Base-by-base conservation (phyloP, 1,139 yeast genomes). In the Torulaspora globosa region DNA sequence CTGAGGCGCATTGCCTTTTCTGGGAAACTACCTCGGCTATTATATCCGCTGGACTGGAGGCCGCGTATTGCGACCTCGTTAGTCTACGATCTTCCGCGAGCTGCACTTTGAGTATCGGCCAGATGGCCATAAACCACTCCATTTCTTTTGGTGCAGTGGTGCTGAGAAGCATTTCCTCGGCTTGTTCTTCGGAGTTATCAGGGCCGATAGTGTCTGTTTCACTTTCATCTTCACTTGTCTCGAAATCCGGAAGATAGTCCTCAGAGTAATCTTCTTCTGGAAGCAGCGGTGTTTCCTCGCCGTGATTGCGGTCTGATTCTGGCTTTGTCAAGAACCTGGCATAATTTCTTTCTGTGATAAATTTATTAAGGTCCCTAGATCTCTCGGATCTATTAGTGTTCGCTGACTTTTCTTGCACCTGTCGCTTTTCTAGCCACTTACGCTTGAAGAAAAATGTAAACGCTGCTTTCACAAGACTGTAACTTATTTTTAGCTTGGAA, bases 251-350 rank as follows among this genome's bases (percentile, higher is more conserved):
- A 11, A 57, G 57, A 36, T 68, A 77, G 52, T 77, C 80, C 1
- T 54, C 68, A 0, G 82, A 78, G 23, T 63, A 59, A 54, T 80
- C 85, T 7, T 65, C 57, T 11, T 77, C 81, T 1, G 76, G 67
- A 18, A 77, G 53, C 7, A 68, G 39, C 9, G 51, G 51, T 23
- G 44, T 44, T 26, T 45, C 47, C 10, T 34, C 36, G n/a, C 44
- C 43, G 3, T 49, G 51, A 3, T 43, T 47, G 12, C 50, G 52
- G n/a, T 40, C 44, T 9, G 30, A 38, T 28, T 34, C 41, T 12
- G 46, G 47, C 28, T 47, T 50, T 6, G 48, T 47, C 30, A 60
- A 47, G 39, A 62, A 62, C 26, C 55, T 54, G 11, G 41, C 31
- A 38, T 60, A 62, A 47, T 60, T 60, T 5, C 47, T 53, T 23